Conservation (phyloP, 2,329 filamentous ascomycete genomes). For the Ophiosphaerella narmari region DNA sequence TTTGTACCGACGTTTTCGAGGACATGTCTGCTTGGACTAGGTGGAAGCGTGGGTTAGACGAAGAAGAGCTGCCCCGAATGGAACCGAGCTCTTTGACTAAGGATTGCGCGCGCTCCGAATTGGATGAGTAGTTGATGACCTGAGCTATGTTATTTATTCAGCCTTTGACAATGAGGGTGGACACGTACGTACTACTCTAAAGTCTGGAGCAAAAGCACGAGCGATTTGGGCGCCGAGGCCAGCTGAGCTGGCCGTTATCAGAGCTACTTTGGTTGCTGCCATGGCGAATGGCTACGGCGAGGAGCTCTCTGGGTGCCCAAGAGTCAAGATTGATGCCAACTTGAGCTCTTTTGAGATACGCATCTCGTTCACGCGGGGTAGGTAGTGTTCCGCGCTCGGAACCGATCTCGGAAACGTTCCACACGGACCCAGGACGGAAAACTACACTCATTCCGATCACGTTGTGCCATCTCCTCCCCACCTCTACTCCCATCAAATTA, state of each 20-base stretch:
- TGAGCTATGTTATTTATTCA: constrained; percentile 16
- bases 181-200: constrained; percentile 50
- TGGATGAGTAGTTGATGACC: constrained; percentile 56
- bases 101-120: constrained; percentile 46
- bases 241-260: constrained; percentile 56
- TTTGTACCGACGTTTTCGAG: constrained; percentile 48
- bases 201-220: constrained; percentile 53
- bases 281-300: constrained; percentile 15
- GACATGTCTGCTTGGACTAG: constrained; percentile 54
- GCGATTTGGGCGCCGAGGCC: constrained; percentile 55
- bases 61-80: constrained; percentile 38
- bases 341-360: no score
- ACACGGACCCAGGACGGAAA: no score
- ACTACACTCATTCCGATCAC: no score
- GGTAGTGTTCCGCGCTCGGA: no score
- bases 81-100: constrained; percentile 50
- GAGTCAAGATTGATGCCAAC: no score
- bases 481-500: no score
- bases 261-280: constrained; percentile 51
- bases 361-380: no score
- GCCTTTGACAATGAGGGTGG: not conserved
- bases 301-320: no score
- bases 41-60: constrained; percentile 46
- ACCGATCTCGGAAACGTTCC: no score
- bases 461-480: no score